Evolutionary conservation across 2,329 filamentous ascomycete genomes (phyloP).

Genomic region (Aspergillus sclerotialis): DNA sequence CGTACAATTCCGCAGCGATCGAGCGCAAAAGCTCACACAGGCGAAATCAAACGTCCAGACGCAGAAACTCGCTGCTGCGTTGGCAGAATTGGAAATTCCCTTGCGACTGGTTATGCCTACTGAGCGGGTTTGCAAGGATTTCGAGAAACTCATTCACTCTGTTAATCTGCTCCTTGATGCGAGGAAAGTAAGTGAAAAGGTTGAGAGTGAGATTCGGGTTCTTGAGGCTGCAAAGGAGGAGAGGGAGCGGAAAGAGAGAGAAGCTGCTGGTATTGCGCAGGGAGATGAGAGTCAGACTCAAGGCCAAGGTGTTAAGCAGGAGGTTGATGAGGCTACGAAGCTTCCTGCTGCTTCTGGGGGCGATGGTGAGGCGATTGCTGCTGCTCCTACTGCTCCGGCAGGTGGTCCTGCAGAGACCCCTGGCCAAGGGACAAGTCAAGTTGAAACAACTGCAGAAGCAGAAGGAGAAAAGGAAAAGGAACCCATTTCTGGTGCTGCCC

Average conservation of each 20-base stretch:
- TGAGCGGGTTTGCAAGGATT: slow-evolving; percentile 43
- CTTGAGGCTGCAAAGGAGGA: slow-evolving; percentile 37
- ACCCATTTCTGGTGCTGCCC: neutral
- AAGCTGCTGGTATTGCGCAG: slow-evolving; percentile 14
- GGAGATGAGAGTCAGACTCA: neutral
- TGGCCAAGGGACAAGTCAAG: too few relatives aligned
- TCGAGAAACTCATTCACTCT: slow-evolving; percentile 41
- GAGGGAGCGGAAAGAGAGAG: slow-evolving; percentile 28
- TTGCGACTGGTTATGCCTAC: slow-evolving; percentile 44
- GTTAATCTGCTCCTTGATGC: slow-evolving; percentile 43
- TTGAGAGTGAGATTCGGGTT: slow-evolving; percentile 42
- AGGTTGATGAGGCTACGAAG: neutral
- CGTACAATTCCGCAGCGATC: slow-evolving; percentile 74
- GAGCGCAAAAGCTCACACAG: slow-evolving; percentile 42
- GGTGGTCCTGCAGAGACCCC: slow-evolving; percentile 3
- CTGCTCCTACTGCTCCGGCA: slow-evolving; percentile 9
- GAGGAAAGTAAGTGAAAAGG: slow-evolving; percentile 41
- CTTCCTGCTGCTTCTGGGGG: slow-evolving; percentile 1
- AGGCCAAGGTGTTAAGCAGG: neutral
- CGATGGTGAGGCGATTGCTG: slow-evolving; percentile 7
- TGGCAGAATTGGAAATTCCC: slow-evolving; percentile 42
- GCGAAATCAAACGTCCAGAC: slow-evolving; percentile 46
- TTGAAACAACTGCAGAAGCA: neutral
- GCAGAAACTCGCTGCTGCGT: slow-evolving; percentile 40
- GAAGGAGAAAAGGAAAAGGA: neutral